Evolutionary conservation across 129 eudicot genomes (phyloP).

Genomic region (Smallanthus sonchifolius): DNA sequence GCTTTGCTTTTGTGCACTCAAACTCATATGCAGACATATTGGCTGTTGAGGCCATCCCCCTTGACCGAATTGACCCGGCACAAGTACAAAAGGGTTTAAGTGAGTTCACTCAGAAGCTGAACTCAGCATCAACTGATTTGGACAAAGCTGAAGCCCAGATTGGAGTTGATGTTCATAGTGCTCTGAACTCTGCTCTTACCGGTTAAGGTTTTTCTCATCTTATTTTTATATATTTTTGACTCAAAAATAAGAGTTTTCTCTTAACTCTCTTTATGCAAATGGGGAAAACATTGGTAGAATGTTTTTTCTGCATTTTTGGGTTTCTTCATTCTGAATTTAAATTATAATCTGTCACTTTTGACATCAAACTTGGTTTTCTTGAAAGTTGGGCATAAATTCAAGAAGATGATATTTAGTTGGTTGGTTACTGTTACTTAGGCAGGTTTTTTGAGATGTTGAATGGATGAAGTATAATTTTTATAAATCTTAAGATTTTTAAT

Average conservation of each 20-base stretch:
- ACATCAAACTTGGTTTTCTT: constrained; percentile 14
- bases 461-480: neutral
- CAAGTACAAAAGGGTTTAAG: constrained; percentile 65
- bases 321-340: constrained; percentile 10
- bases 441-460: neutral
- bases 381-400: neutral
- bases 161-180: constrained; percentile 74
- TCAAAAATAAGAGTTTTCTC: constrained; percentile 30
- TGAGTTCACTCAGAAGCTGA: constrained; percentile 67
- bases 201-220: constrained; percentile 29
- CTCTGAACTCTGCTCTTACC: constrained; percentile 65
- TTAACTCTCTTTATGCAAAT: constrained; percentile 2
- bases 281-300: constrained; percentile 21
- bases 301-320: constrained; percentile 8
- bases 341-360: constrained; percentile 24
- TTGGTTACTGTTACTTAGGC: neutral
- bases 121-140: constrained; percentile 67
- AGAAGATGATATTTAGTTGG: neutral
- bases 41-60: constrained; percentile 71
- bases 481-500: neutral
- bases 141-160: constrained; percentile 90
- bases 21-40: constrained; percentile 67
- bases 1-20: constrained; percentile 74
- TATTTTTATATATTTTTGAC: constrained; percentile 3
- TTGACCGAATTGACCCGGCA: constrained; percentile 60